Evolutionary conservation across 106 monocot genomes (phyloP), one percentile per base, ranked within the genome.

Genomic region (Platanthera zijinensis): DNA sequence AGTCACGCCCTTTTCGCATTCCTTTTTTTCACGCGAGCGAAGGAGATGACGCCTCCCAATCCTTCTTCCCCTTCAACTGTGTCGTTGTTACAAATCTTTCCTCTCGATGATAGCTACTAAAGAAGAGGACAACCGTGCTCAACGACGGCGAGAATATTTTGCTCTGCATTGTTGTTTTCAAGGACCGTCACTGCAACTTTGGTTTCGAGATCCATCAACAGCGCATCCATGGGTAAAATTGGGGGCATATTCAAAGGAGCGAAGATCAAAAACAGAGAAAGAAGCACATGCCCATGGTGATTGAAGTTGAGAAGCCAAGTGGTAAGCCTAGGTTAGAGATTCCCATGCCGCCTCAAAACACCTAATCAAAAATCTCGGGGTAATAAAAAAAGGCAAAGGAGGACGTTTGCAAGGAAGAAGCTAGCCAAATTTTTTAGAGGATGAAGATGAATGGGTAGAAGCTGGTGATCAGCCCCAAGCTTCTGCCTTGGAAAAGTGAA

Each of bases 381-480:
- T 14, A 69, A 17, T 13, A 80, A 52, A 25, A 63, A 72, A 28
- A 63, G 61, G 21, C 69, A 73, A 48, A 84, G 79, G 39, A 84
- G 82, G 67, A 77, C 32, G 11, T 71, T 83, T 72, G 77, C 74
- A 15, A 87, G 73, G 74, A 88, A 86, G 19, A 79, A 80, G 57
- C 57, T 14, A 21, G 10, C n/a, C 45, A 39, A 50, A 13, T 52
- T 57, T 78, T 50, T 50, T 46, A 51, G 73, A 77, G 13, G 47
- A 69, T 69, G 22, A 17, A 47, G 56, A 70, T 51, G 3, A 32
- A 62, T 48, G 47, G 10, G 15, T 5, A 5, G 69, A 5, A 4
- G n/a, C 8, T 7, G 69, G 15, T 61, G 48, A n/a, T n/a, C n/a
- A n/a, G n/a, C n/a, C 32, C 10, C 11, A 22, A 7, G 18, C 22